A percentile compares a stretch with the other conserved stretches of the same genome.
Conservation (phyloP, 305 asterid species). For the Fraxinus greggii region DNA sequence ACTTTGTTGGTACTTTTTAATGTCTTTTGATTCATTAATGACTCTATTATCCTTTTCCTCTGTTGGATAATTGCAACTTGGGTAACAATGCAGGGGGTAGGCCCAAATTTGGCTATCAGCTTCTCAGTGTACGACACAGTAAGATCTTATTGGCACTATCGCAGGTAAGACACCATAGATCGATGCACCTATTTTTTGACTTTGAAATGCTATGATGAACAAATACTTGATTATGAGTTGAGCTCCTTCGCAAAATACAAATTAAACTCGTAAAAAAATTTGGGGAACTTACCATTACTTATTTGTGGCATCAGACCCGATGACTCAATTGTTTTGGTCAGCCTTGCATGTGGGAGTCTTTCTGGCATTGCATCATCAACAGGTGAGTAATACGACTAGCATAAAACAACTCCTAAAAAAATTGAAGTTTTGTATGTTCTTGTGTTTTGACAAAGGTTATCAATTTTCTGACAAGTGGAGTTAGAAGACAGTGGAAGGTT, state of each 20-base stretch:
- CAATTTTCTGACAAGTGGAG: background rate
- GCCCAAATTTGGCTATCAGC: constrained; percentile 83
- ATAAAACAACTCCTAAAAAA: constrained; percentile 7
- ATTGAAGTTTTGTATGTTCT: background rate
- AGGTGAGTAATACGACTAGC: constrained; percentile 46
- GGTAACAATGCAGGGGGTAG: constrained; percentile 64
- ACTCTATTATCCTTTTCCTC: background rate
- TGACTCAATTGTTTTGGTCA: constrained; percentile 62
- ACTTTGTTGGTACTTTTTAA: constrained; percentile 60
- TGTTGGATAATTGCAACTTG: constrained; percentile 29
- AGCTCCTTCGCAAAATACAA: background rate
- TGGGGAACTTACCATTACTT: constrained; percentile 11
- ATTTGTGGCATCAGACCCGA: constrained; percentile 52
- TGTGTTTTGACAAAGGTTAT: background rate
- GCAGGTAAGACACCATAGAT: constrained; percentile 44
- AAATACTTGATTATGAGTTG: background rate
- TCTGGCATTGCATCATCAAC: constrained; percentile 87
- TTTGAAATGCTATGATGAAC: constrained; percentile 9
- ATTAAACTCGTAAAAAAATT: constrained; percentile 6
- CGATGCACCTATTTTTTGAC: constrained; percentile 19
- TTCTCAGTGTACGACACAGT: constrained; percentile 77
- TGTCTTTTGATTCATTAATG: constrained; percentile 8
- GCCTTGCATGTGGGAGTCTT: constrained; percentile 90
- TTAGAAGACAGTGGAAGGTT: background rate
- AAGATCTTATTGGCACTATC: constrained; percentile 62